These are phyloP conservation scores for Penicillium egyptiacum DNA, from an alignment of 495 filamentous ascomycete species.

Conservation along the genomic window DNA sequence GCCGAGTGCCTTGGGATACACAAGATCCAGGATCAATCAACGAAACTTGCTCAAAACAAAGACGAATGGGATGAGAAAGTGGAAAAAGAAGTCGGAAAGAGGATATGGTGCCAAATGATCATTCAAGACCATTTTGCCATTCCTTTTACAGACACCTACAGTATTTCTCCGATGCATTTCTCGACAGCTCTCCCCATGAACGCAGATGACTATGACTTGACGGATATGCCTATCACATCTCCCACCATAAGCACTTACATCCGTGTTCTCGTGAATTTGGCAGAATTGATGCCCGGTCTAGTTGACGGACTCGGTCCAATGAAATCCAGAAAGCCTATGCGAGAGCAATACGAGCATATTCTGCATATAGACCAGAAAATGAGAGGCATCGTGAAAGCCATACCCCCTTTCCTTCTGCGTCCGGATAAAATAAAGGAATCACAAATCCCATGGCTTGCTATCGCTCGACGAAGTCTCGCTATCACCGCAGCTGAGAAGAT, in stretches of 20 bases:
- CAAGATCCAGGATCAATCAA: conserved; percentile 27
- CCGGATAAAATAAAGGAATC: conserved; percentile 29
- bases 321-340: conserved; percentile 28
- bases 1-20: conserved; percentile 40
- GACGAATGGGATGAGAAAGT: conserved; percentile 31
- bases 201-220: conserved; percentile 42
- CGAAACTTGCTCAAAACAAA: conserved; percentile 20
- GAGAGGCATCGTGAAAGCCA: conserved; percentile 36
- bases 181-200: conserved; percentile 41
- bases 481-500: conserved; percentile 51
- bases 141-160: conserved; percentile 49
- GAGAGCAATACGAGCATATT: conserved; percentile 45
- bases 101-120: conserved; percentile 47
- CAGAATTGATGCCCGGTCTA: conserved; percentile 41
- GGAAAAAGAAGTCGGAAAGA: conserved; percentile 40
- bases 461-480: conserved; percentile 42
- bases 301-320: conserved; percentile 40
- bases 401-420: conserved; percentile 34
- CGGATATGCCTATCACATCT: conserved; percentile 26
- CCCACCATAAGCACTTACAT: conserved; percentile 45
- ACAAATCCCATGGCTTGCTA: conserved; percentile 39
- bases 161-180: conserved; percentile 43
- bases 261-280: conserved; percentile 40
- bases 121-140: conserved; percentile 53
- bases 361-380: conserved; percentile 43